Evolutionary conservation across 805 yeast species (phyloP), one percentile per base, ranked within the genome.

Genomic region (Lipomyces spencermartinsiae): DNA sequence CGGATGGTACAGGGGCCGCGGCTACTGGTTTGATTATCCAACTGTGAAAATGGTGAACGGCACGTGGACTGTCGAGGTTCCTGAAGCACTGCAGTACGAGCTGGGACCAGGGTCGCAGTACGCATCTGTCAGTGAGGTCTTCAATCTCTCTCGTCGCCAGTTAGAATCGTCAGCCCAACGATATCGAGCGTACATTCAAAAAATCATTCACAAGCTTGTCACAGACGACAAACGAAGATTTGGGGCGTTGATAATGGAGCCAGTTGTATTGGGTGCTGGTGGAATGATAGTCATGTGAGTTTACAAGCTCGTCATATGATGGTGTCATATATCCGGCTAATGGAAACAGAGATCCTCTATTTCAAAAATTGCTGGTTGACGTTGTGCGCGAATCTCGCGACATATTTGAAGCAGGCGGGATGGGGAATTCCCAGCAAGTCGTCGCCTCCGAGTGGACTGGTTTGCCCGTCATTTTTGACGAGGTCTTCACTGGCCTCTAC

Each of bases 191-290:
- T 53, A 53, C 56, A 53, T 53, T 53, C 14, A 31, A 31, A 53
- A 53, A 53, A 12, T 31, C 16, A 53, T 57, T 4, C 29, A 53
- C n/a, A 55, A 49, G 1, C 57, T 63, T 46, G 43, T 73, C 7
- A 43, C 33, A n/a, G 43, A 37, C 7, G 22, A 56, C 14, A 74
- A 74, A 22, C 59, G 61, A 4, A 70, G 68, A 37, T 74, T 74
- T 59, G 76, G 76, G n/a, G 76, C 76, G 5, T 60, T 74, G 34
- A 57, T 74, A 46, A 55, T 74, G 58, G 76, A 74, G 62, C 75
- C 76, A 7, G 66, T 74, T 10, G 59, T 74, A 19, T 62, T 74
- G 5, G 76, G 76, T 33, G 76, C 76, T 1, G 76, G 76, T 4
- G 76, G 76, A 37, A 74, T 74, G 76, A 58, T 71, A 4, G 59